Evolutionary conservation across 1,284 basidiomycete genomes (phyloP).

Genomic region (Volvariella volvacea): DNA sequence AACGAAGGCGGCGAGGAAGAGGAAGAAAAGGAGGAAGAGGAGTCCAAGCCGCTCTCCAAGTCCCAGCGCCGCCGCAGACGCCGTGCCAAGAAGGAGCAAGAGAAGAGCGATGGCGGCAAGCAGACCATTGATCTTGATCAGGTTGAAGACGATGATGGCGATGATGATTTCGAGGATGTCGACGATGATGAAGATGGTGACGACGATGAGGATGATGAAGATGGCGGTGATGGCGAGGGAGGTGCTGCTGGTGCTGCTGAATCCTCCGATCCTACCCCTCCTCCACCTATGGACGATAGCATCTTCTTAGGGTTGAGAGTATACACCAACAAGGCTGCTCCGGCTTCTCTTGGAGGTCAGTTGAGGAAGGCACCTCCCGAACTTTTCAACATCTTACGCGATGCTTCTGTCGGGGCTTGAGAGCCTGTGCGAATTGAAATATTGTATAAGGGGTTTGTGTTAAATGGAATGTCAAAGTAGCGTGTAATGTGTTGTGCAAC

Average conservation of each 20-base stretch:
- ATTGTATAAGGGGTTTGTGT: too few relatives aligned
- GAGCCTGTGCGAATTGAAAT: too few relatives aligned
- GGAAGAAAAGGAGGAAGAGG: slow-evolving; percentile 4
- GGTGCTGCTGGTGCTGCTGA: too few relatives aligned
- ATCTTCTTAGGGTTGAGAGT: slow-evolving; percentile 27
- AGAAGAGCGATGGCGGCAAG: slow-evolving; percentile 7
- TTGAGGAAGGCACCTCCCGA: slow-evolving; percentile 12
- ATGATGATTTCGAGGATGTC: slow-evolving; percentile 2
- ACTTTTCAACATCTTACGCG: too few relatives aligned
- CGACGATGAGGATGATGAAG: neutral
- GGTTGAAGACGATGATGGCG: slow-evolving; percentile 4
- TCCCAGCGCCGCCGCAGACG: slow-evolving; percentile 1
- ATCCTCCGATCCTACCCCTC: neutral
- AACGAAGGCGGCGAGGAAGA: slow-evolving; percentile 12
- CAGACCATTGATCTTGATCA: neutral
- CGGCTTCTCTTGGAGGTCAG: slow-evolving; percentile 24
- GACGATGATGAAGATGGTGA: slow-evolving; percentile 3
- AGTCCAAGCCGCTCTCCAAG: neutral
- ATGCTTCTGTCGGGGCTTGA: too few relatives aligned
- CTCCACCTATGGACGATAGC: slow-evolving; percentile 14
- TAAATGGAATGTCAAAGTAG: too few relatives aligned
- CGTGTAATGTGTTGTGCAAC: too few relatives aligned
- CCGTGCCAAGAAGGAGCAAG: neutral
- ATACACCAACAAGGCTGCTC: slow-evolving; percentile 25
- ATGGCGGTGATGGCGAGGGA: neutral